Evolutionary conservation across 257 asterid species (phyloP).

Genomic region (Jacaranda copaia): DNA sequence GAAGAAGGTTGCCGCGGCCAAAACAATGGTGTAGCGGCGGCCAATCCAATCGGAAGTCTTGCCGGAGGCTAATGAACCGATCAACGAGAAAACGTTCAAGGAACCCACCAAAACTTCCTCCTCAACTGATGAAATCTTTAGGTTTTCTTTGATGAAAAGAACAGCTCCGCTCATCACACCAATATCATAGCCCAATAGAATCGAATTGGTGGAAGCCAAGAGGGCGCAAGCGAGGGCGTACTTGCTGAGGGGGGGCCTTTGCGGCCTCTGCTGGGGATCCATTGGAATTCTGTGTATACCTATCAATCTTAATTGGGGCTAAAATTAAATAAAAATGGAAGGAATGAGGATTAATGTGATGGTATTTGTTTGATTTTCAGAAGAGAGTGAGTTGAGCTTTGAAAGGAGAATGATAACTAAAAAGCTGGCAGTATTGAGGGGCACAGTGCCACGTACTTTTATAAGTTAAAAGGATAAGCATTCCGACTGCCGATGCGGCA

Average conservation of each 20-base stretch:
- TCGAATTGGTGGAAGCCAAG: constrained; percentile 85
- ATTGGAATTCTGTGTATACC: constrained; percentile 6
- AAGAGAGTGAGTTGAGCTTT: neutral
- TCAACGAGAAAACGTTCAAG: constrained; percentile 63
- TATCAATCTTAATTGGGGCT: neutral
- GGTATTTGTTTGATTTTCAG: neutral
- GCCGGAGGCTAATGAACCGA: constrained; percentile 82
- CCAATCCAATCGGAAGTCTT: constrained; percentile 87
- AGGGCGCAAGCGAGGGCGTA: constrained; percentile 76
- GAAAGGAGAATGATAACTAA: neutral
- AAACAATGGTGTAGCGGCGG: constrained; percentile 79
- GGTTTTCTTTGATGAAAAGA: constrained; percentile 63
- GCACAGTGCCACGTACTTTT: constrained; percentile 31
- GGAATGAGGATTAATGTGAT: neutral
- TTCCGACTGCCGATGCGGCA: neutral
- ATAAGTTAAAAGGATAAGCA: neutral
- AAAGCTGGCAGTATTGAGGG: constrained; percentile 23
- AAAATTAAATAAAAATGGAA: neutral
- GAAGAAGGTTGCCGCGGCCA: constrained; percentile 73
- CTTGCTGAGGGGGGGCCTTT: constrained; percentile 53
- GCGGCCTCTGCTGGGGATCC: constrained; percentile 30
- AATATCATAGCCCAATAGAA: constrained; percentile 86
- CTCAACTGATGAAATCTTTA: constrained; percentile 62
- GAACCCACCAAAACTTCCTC: constrained; percentile 76
- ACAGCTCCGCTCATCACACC: constrained; percentile 93